A percentile compares a stretch with the other conserved stretches of the same genome.
Conservation (phyloP, 352 stramenopile species). For the Pythium scleroteichum region DNA sequence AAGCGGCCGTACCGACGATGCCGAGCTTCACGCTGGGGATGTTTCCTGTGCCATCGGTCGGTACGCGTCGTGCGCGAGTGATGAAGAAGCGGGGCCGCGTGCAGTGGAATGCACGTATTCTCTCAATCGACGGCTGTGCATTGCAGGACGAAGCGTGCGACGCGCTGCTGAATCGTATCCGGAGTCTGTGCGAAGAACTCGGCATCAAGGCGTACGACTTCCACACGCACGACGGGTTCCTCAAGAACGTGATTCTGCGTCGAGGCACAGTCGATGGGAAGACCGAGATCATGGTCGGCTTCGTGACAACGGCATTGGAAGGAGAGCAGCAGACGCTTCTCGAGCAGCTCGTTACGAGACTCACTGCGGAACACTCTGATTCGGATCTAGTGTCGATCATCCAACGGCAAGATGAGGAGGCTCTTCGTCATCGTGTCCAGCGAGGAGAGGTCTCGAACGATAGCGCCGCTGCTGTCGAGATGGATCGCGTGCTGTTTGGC, state of each 20-base stretch:
- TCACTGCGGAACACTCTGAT: conserved; percentile 31
- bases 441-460: background rate
- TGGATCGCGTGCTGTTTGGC: conserved; percentile 49
- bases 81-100: conserved; percentile 35
- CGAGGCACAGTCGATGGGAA: conserved; percentile 34
- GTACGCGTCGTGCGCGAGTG: conserved; percentile 35
- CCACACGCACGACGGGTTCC: conserved; percentile 49
- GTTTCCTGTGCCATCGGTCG: conserved; percentile 59
- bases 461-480: background rate
- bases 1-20: conserved; percentile 4
- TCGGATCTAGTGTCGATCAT: conserved; percentile 56
- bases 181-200: conserved; percentile 29
- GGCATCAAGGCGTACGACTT: conserved; percentile 62
- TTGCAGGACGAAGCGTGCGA: conserved; percentile 54
- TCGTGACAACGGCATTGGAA: conserved; percentile 57
- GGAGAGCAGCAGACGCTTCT: conserved; percentile 37
- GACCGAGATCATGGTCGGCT: conserved; percentile 59
- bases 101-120: conserved; percentile 62
- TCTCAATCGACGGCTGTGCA: conserved; percentile 63
- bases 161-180: conserved; percentile 39
- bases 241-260: conserved; percentile 73
- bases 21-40: conserved; percentile 64
- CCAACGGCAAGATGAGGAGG: conserved; percentile 61
- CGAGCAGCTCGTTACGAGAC: conserved; percentile 31
- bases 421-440: conserved; percentile 41